Evolutionary conservation across 805 yeast species (phyloP), one percentile per base, ranked within the genome.

Genomic region (Saturnispora serradocipensis): DNA sequence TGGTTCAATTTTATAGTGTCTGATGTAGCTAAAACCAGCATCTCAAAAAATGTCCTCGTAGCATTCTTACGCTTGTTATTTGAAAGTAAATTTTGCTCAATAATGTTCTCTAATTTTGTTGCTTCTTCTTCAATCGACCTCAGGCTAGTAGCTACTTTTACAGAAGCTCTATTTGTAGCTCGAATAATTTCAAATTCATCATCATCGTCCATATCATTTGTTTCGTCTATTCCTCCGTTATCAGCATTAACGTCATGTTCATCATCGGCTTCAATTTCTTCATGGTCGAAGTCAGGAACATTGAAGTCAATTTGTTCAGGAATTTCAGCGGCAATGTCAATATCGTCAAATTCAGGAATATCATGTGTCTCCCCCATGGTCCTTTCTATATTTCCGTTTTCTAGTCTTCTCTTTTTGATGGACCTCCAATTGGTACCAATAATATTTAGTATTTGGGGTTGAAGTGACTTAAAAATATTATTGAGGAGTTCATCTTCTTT

Each of bases 1-100:
- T 88, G 96, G 36, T 77, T 67, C 42, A 88, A 65, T 15, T 71
- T 69, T 45, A 89, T 69, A 50, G 91, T 82, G 58, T 84, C 89
- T 44, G 80, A 73, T 5, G 93, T 83, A 2, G 95, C 95, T 52
- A 89, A 72, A 3, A 88, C 91, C 58, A 89, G 72, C 63, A 89
- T 65, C 63, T 89, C 95, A 60, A 88, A 89, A 67, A 89, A 89
- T 50, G 86, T 74, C 59, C 80, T 76, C 2, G 88, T 80, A 20
- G 88, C 87, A 58, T 83, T 82, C 57, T 73, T 70, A 60, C 75
- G 75, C 53, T 71, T 71, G 54, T 71, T 69, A 2, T 48, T 53
- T 2, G 76, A 67, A 34, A 73, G 58, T 22, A 74, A 68, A 61
- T 61, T 55, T 42, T 65, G 53, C 22, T 64, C 53, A 38, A 54